phyloP scores from a whole-genome alignment of 805 yeast species.

The Candida silvicultrix region DNA sequence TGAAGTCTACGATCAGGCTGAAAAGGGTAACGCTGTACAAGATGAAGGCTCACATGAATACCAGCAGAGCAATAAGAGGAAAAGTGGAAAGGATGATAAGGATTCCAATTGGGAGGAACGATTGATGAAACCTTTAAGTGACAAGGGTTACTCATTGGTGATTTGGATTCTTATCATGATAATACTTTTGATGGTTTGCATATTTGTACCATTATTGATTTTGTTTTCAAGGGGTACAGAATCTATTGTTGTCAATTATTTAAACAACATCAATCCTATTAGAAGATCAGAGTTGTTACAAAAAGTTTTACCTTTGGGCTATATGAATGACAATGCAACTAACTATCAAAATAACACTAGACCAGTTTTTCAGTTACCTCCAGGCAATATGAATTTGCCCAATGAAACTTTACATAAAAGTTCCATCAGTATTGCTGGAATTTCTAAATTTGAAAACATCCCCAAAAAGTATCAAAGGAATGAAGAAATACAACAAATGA shows the following conservation, averaged over 20 bases:
- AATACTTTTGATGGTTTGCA: slow-evolving; percentile 13
- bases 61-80: neutral
- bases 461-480: slow-evolving; percentile 28
- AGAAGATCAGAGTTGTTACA: slow-evolving; percentile 18
- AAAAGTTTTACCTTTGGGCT: slow-evolving; percentile 1
- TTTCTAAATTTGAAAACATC: slow-evolving; percentile 25
- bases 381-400: neutral
- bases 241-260: slow-evolving; percentile 21
- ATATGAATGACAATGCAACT: too few relatives aligned
- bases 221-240: slow-evolving; percentile 28
- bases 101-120: slow-evolving; percentile 2
- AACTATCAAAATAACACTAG: too few relatives aligned
- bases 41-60: too few relatives aligned
- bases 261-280: slow-evolving; percentile 20
- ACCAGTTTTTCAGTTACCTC: neutral
- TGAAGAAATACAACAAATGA: slow-evolving; percentile 28
- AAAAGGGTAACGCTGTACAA: neutral
- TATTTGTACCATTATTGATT: slow-evolving; percentile 15
- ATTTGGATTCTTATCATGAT: slow-evolving; percentile 17
- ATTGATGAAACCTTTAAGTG: neutral
- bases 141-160: slow-evolving; percentile 3
- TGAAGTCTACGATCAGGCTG: neutral
- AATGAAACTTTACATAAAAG: slow-evolving; percentile 1
- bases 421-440: slow-evolving; percentile 14
- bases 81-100: neutral